Conservation (phyloP, 257 asterid genomes). For the Plantago elongata region DNA sequence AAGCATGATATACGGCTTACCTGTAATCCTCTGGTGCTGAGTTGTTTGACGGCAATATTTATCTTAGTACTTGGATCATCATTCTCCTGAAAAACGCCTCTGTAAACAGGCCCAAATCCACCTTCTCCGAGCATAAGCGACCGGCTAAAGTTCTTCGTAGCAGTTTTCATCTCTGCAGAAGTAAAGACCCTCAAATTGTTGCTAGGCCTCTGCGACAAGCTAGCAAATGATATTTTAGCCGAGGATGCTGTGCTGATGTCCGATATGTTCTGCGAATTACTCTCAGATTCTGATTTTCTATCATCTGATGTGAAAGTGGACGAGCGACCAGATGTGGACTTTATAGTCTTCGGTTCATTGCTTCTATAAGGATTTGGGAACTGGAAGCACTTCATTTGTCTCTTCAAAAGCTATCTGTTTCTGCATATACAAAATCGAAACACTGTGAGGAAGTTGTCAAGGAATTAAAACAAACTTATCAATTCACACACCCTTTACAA, state of each 20-base stretch:
- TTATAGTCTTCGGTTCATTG: constrained; percentile 42
- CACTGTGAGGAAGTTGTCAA: not conserved
- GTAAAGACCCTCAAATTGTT: constrained; percentile 55
- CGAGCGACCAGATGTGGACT: constrained; percentile 37
- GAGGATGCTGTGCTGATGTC: constrained; percentile 67
- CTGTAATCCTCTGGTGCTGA: constrained; percentile 91
- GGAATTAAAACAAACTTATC: no score
- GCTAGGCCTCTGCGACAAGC: constrained; percentile 48
- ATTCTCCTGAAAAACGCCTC: constrained; percentile 44
- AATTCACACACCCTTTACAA: no score
- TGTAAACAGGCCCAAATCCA: constrained; percentile 78
- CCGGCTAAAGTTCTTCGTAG: constrained; percentile 68
- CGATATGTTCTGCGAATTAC: constrained; percentile 49
- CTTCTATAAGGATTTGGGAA: constrained; percentile 31
- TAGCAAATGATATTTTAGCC: constrained; percentile 39
- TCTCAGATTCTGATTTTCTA: constrained; percentile 50
- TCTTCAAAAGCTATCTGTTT: not conserved
- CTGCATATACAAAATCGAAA: not conserved
- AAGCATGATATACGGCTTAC: constrained; percentile 29
- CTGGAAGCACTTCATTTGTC: constrained; percentile 13
- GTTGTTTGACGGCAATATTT: constrained; percentile 86
- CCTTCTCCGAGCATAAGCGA: constrained; percentile 90
- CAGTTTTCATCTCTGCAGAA: constrained; percentile 58
- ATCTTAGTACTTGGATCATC: constrained; percentile 35
- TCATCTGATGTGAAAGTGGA: constrained; percentile 47